Base-by-base conservation (phyloP, 371 early-diverging fungal species). In the Vairimorpha necatrix region DNA sequence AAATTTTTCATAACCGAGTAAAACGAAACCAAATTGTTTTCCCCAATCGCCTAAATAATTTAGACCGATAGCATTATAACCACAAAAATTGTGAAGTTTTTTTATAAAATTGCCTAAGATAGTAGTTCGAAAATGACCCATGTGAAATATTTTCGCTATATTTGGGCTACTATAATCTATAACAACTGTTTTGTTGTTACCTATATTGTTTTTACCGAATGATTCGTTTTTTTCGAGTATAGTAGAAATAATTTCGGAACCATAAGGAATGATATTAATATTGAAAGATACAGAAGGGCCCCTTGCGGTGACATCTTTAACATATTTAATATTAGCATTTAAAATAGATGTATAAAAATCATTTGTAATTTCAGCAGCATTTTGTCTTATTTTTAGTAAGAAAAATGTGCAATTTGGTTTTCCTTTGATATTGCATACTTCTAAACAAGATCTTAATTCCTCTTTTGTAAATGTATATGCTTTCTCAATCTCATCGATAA, bases 1-100 rank as follows among this genome's bases (percentile, higher is more conserved):
- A 80, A 89, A 91, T 75, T 89, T 89, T 62, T 89, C 86, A 82
- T 72, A 96, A 20, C 96, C 98, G 42, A 96, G 88, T 14, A 95
- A 94, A 76, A 98, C 87, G 65, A 98, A 86, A 34, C 89, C 99
- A 86, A 94, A 98, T 85, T 98, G 98, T 82, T 96, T 99, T 61
- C 99, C 99, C 99, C 99, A 99, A 86, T 99, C 98, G 42, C 99
- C 99, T 33, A 99, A 88, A 86, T 97, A 96, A 87, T 99, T 99
- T 82, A 97, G 91, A 22, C 91, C 88, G 48, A 91, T 84, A 1
- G 90, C 89, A 16, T 90, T 87, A 84, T 91, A 93, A 9, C 97
- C 97, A 80, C 90, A 88, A 26, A 91, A 91, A 72, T 88, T 87
- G 84, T 91, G 88, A 13, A 92, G 87, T 42, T 92, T 90, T 76